A percentile compares a stretch with the other conserved stretches of the same genome.
phyloP scores from a whole-genome alignment of 2,329 filamentous ascomycete genomes.

The Sclerotinia spermophila region DNA sequence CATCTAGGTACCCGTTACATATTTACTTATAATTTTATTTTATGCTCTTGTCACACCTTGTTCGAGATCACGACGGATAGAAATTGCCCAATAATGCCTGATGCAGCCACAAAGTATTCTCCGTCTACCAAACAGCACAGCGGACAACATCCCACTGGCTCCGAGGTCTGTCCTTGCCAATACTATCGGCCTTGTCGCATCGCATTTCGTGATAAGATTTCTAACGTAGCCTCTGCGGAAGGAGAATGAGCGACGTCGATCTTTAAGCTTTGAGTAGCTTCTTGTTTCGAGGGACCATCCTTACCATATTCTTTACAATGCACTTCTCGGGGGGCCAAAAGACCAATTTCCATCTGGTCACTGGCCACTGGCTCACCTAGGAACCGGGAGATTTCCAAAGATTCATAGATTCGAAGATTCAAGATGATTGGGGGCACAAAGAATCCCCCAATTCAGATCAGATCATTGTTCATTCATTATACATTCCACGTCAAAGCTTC shows the following conservation, averaged over 20 bases:
- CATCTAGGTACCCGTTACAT: background rate
- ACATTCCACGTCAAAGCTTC: conserved; percentile 10
- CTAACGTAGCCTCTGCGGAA: conserved; percentile 1
- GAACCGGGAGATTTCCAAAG: background rate
- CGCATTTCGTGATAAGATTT: conserved; percentile 1
- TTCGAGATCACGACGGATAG: background rate
- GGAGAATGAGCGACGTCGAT: conserved; percentile 14
- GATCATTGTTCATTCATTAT: conserved; percentile 12
- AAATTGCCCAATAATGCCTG: conserved; percentile 19
- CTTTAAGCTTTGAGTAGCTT: background rate
- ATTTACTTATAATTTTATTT: background rate
- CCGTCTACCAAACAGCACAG: conserved; percentile 2
- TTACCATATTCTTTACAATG: background rate
- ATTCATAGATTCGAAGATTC: background rate
- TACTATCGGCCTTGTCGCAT: background rate
- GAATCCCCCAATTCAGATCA: conserved; percentile 11
- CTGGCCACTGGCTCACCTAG: background rate
- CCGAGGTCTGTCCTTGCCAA: conserved; percentile 15
- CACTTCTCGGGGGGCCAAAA: conserved; percentile 3
- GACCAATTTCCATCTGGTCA: background rate
- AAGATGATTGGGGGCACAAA: conserved; percentile 11
- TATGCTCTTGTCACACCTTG: conserved; percentile 15
- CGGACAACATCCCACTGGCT: conserved; percentile 7
- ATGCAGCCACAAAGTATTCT: conserved; percentile 13
- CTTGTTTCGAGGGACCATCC: background rate